These are phyloP conservation scores for Coniochaeta sp. DNA, from an alignment of 2,329 filamentous ascomycete genomes.

Conservation along the genomic window DNA sequence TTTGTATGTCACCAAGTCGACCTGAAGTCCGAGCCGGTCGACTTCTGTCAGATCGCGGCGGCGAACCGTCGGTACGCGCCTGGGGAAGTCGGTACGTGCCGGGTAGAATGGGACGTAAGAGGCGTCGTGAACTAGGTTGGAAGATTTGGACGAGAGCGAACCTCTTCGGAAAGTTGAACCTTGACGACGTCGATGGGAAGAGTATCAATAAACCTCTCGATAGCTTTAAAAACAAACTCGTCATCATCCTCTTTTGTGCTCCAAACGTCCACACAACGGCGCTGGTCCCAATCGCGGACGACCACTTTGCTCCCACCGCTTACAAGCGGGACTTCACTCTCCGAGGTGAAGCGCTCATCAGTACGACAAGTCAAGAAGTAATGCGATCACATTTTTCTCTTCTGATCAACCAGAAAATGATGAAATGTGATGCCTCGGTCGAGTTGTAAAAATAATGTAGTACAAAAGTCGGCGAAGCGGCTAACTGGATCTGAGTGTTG, in stretches of 20 bases:
- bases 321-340: background rate
- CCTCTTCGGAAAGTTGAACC: background rate
- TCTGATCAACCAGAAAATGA: background rate
- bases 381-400: background rate
- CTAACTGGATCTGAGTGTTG: background rate
- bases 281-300: background rate
- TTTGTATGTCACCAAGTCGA: constrained; percentile 7
- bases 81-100: constrained; percentile 2
- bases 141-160: background rate
- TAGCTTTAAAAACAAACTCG: background rate
- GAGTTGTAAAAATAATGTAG: background rate
- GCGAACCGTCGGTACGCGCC: constrained; percentile 4
- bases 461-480: background rate
- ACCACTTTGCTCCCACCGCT: background rate
- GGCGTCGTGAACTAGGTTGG: background rate
- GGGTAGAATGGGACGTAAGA: background rate
- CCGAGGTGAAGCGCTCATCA: background rate
- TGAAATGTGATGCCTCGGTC: background rate
- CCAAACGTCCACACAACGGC: background rate
- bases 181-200: background rate
- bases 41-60: constrained; percentile 8
- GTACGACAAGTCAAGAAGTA: background rate
- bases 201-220: background rate
- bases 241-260: background rate
- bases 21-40: constrained; percentile 8